These are phyloP conservation scores for Eutrema yunnanense DNA, from an alignment of 345 rosid species.

Conservation along the genomic window DNA sequence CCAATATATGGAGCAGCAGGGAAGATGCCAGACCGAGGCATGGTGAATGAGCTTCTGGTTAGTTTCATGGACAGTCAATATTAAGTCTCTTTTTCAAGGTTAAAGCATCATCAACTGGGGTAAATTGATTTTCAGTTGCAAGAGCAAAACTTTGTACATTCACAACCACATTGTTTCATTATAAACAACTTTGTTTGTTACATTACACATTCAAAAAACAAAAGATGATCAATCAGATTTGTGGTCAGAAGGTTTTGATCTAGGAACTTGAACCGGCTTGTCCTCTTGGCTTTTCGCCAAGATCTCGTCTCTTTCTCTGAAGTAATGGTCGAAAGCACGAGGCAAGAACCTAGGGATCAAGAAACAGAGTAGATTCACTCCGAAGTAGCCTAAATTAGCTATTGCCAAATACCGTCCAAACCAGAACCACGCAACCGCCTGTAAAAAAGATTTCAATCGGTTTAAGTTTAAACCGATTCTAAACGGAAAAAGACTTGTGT, in stretches of 20 bases:
- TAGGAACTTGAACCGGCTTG: constrained; percentile 32
- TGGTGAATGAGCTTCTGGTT: constrained; percentile 76
- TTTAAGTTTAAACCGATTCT: neutral
- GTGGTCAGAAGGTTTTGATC: constrained; percentile 29
- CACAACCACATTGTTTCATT: constrained; percentile 15
- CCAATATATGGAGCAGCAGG: constrained; percentile 96
- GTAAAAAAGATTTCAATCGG: constrained; percentile 19
- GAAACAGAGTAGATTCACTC: constrained; percentile 64
- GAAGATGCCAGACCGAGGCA: constrained; percentile 75
- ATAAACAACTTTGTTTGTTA: neutral
- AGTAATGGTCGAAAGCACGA: constrained; percentile 68
- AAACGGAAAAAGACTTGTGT: neutral
- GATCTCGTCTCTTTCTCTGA: constrained; percentile 50
- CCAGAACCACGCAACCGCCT: constrained; percentile 72
- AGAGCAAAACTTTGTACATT: neutral
- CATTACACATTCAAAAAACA: neutral
- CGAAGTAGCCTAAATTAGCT: constrained; percentile 60
- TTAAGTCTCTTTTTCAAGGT: constrained; percentile 15
- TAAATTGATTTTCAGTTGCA: neutral
- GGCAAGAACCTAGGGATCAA: constrained; percentile 82
- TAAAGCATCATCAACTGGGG: neutral
- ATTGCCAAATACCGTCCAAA: constrained; percentile 61
- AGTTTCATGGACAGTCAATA: constrained; percentile 82
- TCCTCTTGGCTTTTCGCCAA: constrained; percentile 53
- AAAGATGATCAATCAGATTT: constrained; percentile 44